Evolutionary conservation across 306 rosid genomes (phyloP), one percentile per base, ranked within the genome.

Genomic region (Quillaja saponaria): DNA sequence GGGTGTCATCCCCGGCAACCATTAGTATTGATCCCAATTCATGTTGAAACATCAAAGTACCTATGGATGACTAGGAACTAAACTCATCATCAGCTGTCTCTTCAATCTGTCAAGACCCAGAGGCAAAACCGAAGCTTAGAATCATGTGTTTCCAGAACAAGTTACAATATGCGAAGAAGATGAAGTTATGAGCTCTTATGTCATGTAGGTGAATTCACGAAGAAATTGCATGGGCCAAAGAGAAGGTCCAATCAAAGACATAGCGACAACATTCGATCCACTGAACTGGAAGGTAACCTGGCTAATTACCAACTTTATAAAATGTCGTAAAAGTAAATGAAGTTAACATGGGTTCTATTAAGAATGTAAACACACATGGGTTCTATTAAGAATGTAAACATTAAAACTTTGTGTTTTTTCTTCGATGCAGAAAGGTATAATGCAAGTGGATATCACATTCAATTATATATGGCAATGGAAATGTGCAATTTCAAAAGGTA

Each of bases 141-240:
- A 76, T 51, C 66, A 40, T 34, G 73, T 67, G 60, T 56, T 62
- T 16, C 68, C 61, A 2, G 80, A 75, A 71, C 80, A 78, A 53
- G 73, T 66, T 50, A 50, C n/a, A 61, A 68, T 46, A 63, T 57
- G 50, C 1, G 72, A 63, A 13, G 73, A 84, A 0, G 90, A 83
- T 40, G 97, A 91, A 67, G 66, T 51, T 55, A 79, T 86, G 88
- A 86, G 89, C 80, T 92, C 98, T 46, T 92, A 86, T 68, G 96
- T 92, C 73, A 92, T 92, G 62, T 94, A 92, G 71, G 59, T 88
- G 49, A 85, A 74, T 52, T 72, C 83, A 92, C 48, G 98, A 92
- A 55, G 96, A 95, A 57, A 89, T 92, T 76, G 98, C 98, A 47
- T 92, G 98, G 98, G 95, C 90, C 47, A 88, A 89, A 76, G 91